phyloP scores from a whole-genome alignment of 257 asterid genomes.

The Nicotiana undulata region DNA sequence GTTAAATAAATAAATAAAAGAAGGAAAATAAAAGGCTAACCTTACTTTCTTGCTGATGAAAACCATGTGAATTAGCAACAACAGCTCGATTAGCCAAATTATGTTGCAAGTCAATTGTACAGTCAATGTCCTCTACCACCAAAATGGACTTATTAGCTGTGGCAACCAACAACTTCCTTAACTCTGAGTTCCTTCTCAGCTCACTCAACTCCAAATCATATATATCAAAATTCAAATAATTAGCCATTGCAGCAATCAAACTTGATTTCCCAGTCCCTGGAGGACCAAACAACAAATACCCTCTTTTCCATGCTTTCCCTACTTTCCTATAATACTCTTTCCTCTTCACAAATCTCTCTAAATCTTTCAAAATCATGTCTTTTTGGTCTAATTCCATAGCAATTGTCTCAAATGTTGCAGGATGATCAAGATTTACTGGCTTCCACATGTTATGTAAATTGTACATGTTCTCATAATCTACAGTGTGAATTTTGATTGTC shows the following conservation, averaged over 20 bases:
- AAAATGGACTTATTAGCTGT: constrained; percentile 16
- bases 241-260: background rate
- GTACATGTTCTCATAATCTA: background rate
- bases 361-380: constrained; percentile 12
- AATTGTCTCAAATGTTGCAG: constrained; percentile 25
- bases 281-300: constrained; percentile 24
- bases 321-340: constrained; percentile 20
- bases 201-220: constrained; percentile 17
- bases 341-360: constrained; percentile 18
- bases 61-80: background rate
- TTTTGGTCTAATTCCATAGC: constrained; percentile 20
- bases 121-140: constrained; percentile 28
- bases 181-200: background rate
- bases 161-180: constrained; percentile 5
- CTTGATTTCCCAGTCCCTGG: constrained; percentile 5
- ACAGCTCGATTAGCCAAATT: background rate
- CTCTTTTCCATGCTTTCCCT: constrained; percentile 32
- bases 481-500: constrained; percentile 10
- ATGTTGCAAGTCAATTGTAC: constrained; percentile 15
- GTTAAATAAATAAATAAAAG: background rate
- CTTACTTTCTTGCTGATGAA: background rate
- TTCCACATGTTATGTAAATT: background rate
- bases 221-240: constrained; percentile 1
- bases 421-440: constrained; percentile 22
- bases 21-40: background rate